Evolutionary conservation across 1,139 yeast genomes (phyloP).

Genomic region (Spathaspora jeffriesii): DNA sequence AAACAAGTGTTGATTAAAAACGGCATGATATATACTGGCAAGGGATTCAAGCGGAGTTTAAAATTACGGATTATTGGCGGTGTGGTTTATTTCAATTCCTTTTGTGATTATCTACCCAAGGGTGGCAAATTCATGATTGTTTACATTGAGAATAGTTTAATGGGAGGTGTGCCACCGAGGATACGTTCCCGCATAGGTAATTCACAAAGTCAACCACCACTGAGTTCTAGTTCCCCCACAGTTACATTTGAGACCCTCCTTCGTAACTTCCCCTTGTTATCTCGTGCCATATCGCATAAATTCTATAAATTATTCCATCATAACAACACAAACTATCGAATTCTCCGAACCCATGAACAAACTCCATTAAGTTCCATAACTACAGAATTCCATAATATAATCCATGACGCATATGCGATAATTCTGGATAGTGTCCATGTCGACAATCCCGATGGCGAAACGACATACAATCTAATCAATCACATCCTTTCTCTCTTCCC

Average conservation of each 20-base stretch:
- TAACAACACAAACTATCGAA: slow-evolving; percentile 35
- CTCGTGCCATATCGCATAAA: slow-evolving; percentile 47
- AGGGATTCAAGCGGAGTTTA: slow-evolving; percentile 55
- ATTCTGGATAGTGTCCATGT: slow-evolving; percentile 42
- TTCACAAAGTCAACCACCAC: not conserved
- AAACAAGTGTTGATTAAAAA: slow-evolving; percentile 60
- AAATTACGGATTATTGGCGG: slow-evolving; percentile 44
- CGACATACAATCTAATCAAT: slow-evolving; percentile 31
- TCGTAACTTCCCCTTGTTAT: slow-evolving; percentile 46
- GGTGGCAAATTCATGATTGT: slow-evolving; percentile 54
- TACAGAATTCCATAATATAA: slow-evolving; percentile 32
- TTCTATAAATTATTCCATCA: slow-evolving; percentile 47
- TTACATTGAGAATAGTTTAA: slow-evolving; percentile 51
- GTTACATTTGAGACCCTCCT: slow-evolving; percentile 45
- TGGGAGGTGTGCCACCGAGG: slow-evolving; percentile 29
- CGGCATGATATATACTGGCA: slow-evolving; percentile 53
- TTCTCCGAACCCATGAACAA: slow-evolving; percentile 29
- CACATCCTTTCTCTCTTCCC: slow-evolving; percentile 38
- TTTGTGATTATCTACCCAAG: slow-evolving; percentile 47
- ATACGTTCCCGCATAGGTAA: not conserved
- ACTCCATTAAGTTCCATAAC: slow-evolving; percentile 29
- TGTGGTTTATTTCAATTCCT: slow-evolving; percentile 41
- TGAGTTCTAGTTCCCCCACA: too few species aligned
- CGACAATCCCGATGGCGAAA: slow-evolving; percentile 38
- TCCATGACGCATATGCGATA: slow-evolving; percentile 38